Conservation (phyloP, 1,284 basidiomycete species). For the Naganishia liquefaciens region DNA sequence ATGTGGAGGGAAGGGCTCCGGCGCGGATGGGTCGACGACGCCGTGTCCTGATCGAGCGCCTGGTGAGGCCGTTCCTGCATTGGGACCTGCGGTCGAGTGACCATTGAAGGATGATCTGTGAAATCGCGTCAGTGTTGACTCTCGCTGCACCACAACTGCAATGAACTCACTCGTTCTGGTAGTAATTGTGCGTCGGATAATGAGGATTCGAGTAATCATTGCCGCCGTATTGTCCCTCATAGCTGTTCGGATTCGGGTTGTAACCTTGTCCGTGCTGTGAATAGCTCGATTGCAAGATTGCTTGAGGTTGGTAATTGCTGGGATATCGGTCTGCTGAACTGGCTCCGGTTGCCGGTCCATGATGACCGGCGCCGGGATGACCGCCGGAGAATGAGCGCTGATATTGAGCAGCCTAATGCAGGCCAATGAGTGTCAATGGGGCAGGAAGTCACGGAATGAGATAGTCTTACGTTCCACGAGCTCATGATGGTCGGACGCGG, state of each 20-base stretch:
- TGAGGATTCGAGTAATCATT: constrained; percentile 18
- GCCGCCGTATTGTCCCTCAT: constrained; percentile 16
- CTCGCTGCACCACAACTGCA: neutral
- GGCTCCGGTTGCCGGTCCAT: neutral
- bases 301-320: constrained; percentile 16
- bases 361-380: constrained; percentile 8
- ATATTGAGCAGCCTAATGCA: constrained; percentile 10
- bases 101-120: constrained; percentile 7
- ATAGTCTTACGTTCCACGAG: constrained; percentile 17
- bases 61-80: constrained; percentile 15
- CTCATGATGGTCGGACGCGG: neutral
- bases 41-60: constrained; percentile 20
- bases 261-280: constrained; percentile 15
- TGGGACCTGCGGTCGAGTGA: neutral
- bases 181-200: constrained; percentile 9
- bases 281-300: constrained; percentile 25
- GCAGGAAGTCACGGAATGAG: neutral
- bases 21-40: constrained; percentile 22
- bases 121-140: neutral
- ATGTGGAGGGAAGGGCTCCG: constrained; percentile 15
- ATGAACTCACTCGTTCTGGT: constrained; percentile 19
- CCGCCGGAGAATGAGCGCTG: constrained; percentile 19
- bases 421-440: neutral
- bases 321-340: constrained; percentile 15
- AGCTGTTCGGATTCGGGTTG: constrained; percentile 9